phyloP scores from a whole-genome alignment of 208 protist species.

The Trypanosoma vivax region DNA sequence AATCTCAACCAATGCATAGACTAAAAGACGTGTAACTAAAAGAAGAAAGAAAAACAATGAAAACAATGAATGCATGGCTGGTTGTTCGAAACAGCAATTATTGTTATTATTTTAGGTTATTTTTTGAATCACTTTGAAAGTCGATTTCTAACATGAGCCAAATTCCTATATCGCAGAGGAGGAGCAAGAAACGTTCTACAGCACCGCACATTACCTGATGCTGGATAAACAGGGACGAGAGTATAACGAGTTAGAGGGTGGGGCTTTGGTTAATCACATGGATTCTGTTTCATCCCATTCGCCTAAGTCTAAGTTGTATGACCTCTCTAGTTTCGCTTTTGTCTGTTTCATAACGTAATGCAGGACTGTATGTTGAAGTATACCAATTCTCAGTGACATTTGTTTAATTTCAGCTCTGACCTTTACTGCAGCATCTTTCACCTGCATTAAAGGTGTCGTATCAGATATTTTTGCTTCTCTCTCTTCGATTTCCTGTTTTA shows the following conservation, averaged over 20 bases:
- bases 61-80: too few relatives aligned
- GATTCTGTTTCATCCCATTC: conserved; percentile 18
- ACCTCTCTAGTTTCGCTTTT: conserved; percentile 49
- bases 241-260: conserved; percentile 14
- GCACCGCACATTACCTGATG: too few relatives aligned
- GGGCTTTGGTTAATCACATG: conserved; percentile 8
- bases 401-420: conserved; percentile 85
- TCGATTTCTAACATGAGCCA: too few relatives aligned
- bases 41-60: too few relatives aligned
- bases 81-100: too few relatives aligned
- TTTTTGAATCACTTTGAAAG: too few relatives aligned
- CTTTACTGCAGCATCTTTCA: conserved; percentile 83
- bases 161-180: too few relatives aligned
- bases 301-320: conserved; percentile 10
- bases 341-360: conserved; percentile 81
- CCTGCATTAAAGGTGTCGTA: conserved; percentile 81
- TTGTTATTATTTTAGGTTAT: too few relatives aligned
- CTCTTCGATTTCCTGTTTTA: conserved; percentile 82
- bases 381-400: conserved; percentile 85
- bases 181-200: too few relatives aligned
- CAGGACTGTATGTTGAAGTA: conserved; percentile 86
- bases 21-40: too few relatives aligned
- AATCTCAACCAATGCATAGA: too few relatives aligned
- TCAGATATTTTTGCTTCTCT: conserved; percentile 83
- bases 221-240: conserved; percentile 1